A percentile compares a stretch with the other conserved stretches of the same genome.
Conservation (phyloP, 2,329 filamentous ascomycete genomes). For the Purpureocillium lavendulum region DNA sequence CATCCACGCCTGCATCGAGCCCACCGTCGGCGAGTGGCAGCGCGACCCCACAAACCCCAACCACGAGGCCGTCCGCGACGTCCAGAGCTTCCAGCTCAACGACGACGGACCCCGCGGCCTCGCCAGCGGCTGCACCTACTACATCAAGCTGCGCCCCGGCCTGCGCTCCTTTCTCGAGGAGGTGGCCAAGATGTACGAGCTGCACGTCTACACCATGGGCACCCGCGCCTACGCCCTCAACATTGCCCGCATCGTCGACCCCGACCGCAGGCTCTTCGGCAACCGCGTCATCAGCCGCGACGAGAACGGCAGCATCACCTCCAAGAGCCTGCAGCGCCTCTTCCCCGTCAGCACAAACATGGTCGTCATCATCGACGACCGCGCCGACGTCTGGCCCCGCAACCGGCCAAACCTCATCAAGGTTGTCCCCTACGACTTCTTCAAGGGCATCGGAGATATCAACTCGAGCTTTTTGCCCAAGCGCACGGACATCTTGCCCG, state of each 20-base stretch:
- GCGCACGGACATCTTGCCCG: slow-evolving; percentile 44
- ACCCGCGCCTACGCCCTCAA: slow-evolving; percentile 91
- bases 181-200: slow-evolving; percentile 75
- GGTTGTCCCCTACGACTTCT: slow-evolving; percentile 93
- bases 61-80: slow-evolving; percentile 81
- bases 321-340: slow-evolving; percentile 81
- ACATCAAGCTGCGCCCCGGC: slow-evolving; percentile 93
- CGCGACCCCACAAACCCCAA: slow-evolving; percentile 83
- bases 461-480: slow-evolving; percentile 96
- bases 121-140: slow-evolving; percentile 78
- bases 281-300: slow-evolving; percentile 94
- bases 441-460: slow-evolving; percentile 96
- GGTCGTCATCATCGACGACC: slow-evolving; percentile 98
- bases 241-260: slow-evolving; percentile 89
- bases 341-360: slow-evolving; percentile 98
- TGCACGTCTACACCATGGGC: slow-evolving; percentile 99
- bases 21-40: slow-evolving; percentile 94
- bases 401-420: slow-evolving; percentile 92
- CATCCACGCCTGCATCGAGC: slow-evolving; percentile 95
- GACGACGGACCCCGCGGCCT: slow-evolving; percentile 72
- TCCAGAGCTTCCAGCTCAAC: slow-evolving; percentile 77
- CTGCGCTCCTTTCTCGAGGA: slow-evolving; percentile 71
- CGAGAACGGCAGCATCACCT: slow-evolving; percentile 87
- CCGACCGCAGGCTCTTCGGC: slow-evolving; percentile 79
- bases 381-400: slow-evolving; percentile 87